Evolutionary conservation across 2,329 filamentous ascomycete genomes (phyloP).

Genomic region (Fusarium austroafricanum): DNA sequence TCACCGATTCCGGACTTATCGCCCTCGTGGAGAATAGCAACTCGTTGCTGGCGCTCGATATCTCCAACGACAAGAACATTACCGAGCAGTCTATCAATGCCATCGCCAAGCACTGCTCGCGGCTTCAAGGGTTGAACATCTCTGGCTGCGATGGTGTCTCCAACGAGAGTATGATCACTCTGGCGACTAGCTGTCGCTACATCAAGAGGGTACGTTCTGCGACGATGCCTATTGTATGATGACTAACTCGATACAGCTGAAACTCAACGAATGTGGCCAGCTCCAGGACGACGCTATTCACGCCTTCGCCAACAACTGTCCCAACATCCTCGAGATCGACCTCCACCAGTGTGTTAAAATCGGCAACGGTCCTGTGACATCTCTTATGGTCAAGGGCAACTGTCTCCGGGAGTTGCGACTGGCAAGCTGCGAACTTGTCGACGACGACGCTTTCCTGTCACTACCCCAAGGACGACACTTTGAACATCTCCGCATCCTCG

Average conservation of each 20-base stretch:
- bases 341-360: conserved; percentile 86
- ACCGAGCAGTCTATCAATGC: conserved; percentile 83
- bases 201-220: conserved; percentile 78
- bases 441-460: conserved; percentile 87
- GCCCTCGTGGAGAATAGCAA: conserved; percentile 82
- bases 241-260: conserved; percentile 68
- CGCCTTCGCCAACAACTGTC: conserved; percentile 88
- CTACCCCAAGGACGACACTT: conserved; percentile 77
- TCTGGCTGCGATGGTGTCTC: conserved; percentile 87
- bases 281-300: conserved; percentile 84
- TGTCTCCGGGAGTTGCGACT: conserved; percentile 92
- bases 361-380: conserved; percentile 84
- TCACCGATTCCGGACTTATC: conserved; percentile 87
- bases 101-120: conserved; percentile 83
- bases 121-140: conserved; percentile 92
- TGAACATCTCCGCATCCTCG: conserved; percentile 91
- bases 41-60: conserved; percentile 87
- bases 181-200: conserved; percentile 85
- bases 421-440: conserved; percentile 85
- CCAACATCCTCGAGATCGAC: conserved; percentile 95
- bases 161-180: conserved; percentile 82
- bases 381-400: conserved; percentile 80
- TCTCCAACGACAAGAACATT: conserved; percentile 85
- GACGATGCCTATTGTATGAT: neutral
- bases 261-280: conserved; percentile 92